These are phyloP conservation scores for Torulaspora franciscae DNA, from an alignment of 805 yeast genomes.

Conservation along the genomic window DNA sequence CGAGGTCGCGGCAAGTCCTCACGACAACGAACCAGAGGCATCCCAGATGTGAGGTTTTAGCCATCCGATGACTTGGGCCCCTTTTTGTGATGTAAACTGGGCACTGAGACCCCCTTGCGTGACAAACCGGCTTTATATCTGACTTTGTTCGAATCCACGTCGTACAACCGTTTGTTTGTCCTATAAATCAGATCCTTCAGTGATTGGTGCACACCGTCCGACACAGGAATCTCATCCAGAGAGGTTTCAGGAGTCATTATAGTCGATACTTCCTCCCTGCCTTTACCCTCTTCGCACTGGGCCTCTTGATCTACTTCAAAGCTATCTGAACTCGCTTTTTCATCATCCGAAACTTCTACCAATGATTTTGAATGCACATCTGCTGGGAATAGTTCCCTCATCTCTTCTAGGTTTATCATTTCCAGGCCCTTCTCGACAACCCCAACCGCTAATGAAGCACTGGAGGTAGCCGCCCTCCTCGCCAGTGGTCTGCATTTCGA, in stretches of 20 bases:
- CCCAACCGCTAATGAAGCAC: conserved; percentile 3
- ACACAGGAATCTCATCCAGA: conserved; percentile 1
- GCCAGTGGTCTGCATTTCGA: not conserved
- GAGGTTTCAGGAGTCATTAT: conserved; percentile 5
- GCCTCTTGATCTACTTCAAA: too few relatives aligned
- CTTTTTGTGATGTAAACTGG: conserved; percentile 16
- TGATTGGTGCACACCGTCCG: conserved; percentile 22
- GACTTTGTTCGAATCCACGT: conserved; percentile 26
- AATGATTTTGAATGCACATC: too few relatives aligned
- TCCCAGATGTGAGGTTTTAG: not conserved
- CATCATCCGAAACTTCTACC: too few relatives aligned
- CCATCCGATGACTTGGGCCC: not conserved
- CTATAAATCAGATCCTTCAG: conserved; percentile 26
- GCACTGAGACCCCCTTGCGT: conserved; percentile 11
- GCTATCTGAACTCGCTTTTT: too few relatives aligned
- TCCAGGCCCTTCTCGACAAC: conserved; percentile 7
- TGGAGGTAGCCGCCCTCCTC: conserved; percentile 9
- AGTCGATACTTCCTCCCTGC: not conserved
- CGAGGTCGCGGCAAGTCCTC: conserved; percentile 8
- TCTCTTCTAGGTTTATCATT: conserved; percentile 1
- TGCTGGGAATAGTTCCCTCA: not conserved
- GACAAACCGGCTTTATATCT: conserved; percentile 29
- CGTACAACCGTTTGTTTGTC: conserved; percentile 24
- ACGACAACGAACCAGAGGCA: conserved; percentile 7
- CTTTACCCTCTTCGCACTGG: too few relatives aligned